These are phyloP conservation scores for Peniophora sp. DNA, from an alignment of 1,284 basidiomycete genomes.

Conservation along the genomic window DNA sequence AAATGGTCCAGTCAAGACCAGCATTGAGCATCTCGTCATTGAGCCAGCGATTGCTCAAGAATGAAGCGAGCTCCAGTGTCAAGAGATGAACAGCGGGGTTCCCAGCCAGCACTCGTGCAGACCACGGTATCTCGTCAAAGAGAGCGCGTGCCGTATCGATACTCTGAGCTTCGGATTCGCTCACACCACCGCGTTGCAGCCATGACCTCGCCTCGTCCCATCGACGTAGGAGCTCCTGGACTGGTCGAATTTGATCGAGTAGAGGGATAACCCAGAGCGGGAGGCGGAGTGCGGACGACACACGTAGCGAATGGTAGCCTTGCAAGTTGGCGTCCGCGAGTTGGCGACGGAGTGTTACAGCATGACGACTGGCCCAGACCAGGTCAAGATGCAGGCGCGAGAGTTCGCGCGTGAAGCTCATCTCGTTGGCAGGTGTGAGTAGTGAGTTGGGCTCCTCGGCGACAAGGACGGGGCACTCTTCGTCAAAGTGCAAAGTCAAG, in stretches of 20 bases:
- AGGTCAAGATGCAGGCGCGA: too few species aligned
- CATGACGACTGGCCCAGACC: not conserved
- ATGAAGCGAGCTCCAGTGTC: not conserved
- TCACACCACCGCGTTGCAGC: not conserved
- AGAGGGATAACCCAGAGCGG: not conserved
- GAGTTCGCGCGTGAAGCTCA: too few species aligned
- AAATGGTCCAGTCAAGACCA: not conserved
- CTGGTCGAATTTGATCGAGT: not conserved
- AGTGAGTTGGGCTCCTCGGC: too few species aligned
- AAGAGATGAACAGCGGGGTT: not conserved
- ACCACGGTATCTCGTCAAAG: not conserved
- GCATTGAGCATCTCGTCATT: slow-evolving; percentile 6
- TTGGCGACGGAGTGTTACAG: not conserved
- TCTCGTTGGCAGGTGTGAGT: too few species aligned
- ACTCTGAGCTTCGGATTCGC: not conserved
- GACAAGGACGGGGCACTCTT: too few species aligned
- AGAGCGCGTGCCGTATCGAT: not conserved
- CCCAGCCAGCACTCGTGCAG: not conserved
- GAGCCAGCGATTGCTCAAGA: slow-evolving; percentile 4
- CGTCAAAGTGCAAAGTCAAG: too few species aligned
- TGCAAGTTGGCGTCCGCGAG: not conserved
- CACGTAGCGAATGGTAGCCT: not conserved
- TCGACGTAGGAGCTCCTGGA: not conserved
- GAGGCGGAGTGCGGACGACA: not conserved
- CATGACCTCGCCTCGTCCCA: not conserved